Evolutionary conservation across 352 stramenopile genomes (phyloP).

Genomic region (Phytophthora rubi): DNA sequence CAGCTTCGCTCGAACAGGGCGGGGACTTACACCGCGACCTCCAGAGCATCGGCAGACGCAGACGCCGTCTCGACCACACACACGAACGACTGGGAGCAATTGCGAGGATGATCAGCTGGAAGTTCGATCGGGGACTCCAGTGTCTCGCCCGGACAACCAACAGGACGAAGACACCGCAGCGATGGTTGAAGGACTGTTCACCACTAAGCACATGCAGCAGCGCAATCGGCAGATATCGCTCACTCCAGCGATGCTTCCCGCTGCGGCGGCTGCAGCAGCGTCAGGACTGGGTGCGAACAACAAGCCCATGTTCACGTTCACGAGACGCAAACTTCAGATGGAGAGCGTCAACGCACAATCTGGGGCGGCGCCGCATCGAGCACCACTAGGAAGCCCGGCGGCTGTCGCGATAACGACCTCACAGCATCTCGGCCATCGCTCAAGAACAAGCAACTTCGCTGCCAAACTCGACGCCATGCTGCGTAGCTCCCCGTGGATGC

Average conservation of each 20-base stretch:
- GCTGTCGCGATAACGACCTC: constrained; percentile 15
- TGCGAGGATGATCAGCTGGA: constrained; percentile 17
- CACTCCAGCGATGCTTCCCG: constrained; percentile 21
- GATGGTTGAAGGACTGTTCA: constrained; percentile 35
- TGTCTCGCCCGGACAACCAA: constrained; percentile 12
- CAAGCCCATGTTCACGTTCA: constrained; percentile 37
- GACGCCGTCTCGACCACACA: constrained; percentile 5
- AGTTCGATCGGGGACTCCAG: constrained; percentile 8
- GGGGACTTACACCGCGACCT: constrained; percentile 26
- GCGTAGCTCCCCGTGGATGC: constrained; percentile 60
- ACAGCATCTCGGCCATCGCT: constrained; percentile 29
- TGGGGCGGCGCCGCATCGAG: neutral
- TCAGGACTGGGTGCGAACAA: constrained; percentile 25
- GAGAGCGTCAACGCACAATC: constrained; percentile 7
- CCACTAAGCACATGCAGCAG: constrained; percentile 30
- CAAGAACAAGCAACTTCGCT: constrained; percentile 47
- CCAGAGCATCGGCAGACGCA: constrained; percentile 15
- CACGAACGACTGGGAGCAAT: neutral
- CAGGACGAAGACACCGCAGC: constrained; percentile 16
- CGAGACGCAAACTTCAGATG: constrained; percentile 34
- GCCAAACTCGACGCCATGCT: constrained; percentile 69
- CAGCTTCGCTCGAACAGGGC: constrained; percentile 29
- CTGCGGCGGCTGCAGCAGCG: constrained; percentile 26
- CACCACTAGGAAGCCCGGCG: constrained; percentile 1
- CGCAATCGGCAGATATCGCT: constrained; percentile 41